phyloP scores from a whole-genome alignment of 495 filamentous ascomycete species.

The Annulohypoxylon bovei region DNA sequence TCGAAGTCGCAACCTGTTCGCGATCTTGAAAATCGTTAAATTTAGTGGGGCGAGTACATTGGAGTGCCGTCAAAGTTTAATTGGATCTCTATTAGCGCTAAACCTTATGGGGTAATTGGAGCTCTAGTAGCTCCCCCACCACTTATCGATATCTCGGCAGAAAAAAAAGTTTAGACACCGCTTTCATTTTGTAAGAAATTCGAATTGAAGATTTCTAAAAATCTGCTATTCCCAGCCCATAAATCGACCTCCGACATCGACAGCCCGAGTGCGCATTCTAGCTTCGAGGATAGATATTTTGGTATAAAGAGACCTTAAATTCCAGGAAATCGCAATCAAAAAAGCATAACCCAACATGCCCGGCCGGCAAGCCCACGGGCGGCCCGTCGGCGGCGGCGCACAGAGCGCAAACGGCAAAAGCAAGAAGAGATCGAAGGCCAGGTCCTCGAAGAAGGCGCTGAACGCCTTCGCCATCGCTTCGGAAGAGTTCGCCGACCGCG shows the following conservation, averaged over 20 bases:
- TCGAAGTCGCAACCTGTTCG: slow-evolving; percentile 3
- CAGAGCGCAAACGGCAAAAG: slow-evolving; percentile 51
- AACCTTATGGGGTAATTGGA: slow-evolving; percentile 12
- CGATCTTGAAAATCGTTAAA: slow-evolving; percentile 37
- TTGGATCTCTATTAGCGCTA: background rate
- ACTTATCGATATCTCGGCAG: slow-evolving; percentile 35
- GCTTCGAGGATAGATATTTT: background rate
- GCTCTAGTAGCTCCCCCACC: slow-evolving; percentile 39
- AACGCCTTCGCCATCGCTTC: slow-evolving; percentile 89
- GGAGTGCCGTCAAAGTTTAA: slow-evolving; percentile 5
- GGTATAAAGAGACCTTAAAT: background rate
- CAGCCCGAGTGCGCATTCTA: background rate
- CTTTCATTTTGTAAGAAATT: slow-evolving; percentile 26
- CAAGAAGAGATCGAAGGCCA: slow-evolving; percentile 59
- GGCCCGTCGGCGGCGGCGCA: slow-evolving; percentile 55
- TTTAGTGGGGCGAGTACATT: slow-evolving; percentile 17
- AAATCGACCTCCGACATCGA: background rate
- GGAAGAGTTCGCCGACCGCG: slow-evolving; percentile 57
- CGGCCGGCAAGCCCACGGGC: slow-evolving; percentile 71
- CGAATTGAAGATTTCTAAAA: slow-evolving; percentile 19
- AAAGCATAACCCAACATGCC: slow-evolving; percentile 64
- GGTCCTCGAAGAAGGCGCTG: slow-evolving; percentile 66
- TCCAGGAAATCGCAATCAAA: background rate
- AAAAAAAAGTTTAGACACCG: slow-evolving; percentile 46
- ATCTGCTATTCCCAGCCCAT: background rate